Conservation (phyloP, 768 basidiomycete genomes). For the Boletus reticulatus region DNA sequence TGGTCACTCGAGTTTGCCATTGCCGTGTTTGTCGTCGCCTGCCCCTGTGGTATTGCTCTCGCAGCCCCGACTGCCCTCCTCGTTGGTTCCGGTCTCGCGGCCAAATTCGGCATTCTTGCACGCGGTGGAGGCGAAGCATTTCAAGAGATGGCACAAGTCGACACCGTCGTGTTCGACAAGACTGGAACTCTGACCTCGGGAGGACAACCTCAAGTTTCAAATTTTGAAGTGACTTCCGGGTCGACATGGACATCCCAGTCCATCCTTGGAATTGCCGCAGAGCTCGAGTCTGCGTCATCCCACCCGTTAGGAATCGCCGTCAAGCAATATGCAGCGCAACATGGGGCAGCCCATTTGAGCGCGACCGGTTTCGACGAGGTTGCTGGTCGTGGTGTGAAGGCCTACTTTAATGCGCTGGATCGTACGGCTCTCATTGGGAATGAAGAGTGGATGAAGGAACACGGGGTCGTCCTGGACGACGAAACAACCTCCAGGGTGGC, state of each 20-base stretch:
- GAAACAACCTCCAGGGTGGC: conserved; percentile 34
- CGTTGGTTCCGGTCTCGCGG: conserved; percentile 80
- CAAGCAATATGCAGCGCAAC: conserved; percentile 42
- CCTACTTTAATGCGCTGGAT: conserved; percentile 36
- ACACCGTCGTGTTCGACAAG: conserved; percentile 80
- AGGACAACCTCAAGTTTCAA: conserved; percentile 59
- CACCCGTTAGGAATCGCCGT: conserved; percentile 69
- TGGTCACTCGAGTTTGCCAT: conserved; percentile 85
- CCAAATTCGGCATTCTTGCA: conserved; percentile 74
- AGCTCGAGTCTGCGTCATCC: conserved; percentile 54
- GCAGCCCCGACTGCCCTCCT: conserved; percentile 85
- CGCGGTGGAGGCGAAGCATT: conserved; percentile 90
- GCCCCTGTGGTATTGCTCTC: conserved; percentile 83
- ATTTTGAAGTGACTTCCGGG: conserved; percentile 36
- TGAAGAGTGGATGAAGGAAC: conserved; percentile 58
- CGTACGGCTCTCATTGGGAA: conserved; percentile 65
- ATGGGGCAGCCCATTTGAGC: conserved; percentile 29
- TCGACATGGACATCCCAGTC: conserved; percentile 32
- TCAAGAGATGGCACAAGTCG: conserved; percentile 73
- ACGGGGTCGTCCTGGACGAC: conserved; percentile 37
- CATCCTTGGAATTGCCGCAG: conserved; percentile 52
- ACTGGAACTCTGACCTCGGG: conserved; percentile 81
- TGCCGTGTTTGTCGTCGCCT: conserved; percentile 80
- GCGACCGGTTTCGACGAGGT: conserved; percentile 53
- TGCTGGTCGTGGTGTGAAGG: conserved; percentile 64